Base-by-base conservation (phyloP, 2,329 filamentous ascomycete genomes). In the Elsinoe necatrix region DNA sequence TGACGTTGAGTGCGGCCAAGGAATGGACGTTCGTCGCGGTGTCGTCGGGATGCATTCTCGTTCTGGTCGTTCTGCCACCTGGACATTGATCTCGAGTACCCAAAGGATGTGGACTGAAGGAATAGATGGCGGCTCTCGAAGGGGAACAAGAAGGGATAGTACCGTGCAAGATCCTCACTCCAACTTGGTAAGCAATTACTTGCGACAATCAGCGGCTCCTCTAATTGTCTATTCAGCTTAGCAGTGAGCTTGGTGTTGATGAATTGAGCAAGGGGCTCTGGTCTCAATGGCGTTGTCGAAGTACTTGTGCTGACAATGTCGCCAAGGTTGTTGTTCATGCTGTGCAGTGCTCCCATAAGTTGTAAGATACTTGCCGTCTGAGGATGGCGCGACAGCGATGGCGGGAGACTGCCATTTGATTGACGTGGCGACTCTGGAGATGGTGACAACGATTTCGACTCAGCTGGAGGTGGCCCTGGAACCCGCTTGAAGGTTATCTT, bases 171-270 rank as follows among this genome's bases (percentile, higher is more conserved):
- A 67, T 98, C 93, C 71, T 97, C 92, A 60, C 89, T 95, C 93
- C 93, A 98, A 66, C 82, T 89, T 3, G 93, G 93, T 35, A 98
- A 77, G 68, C 93, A 98, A 67, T 92, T 95, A 73, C 93, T 97
- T 3, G 93, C 93, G 52, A 98, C 93, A 62, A 98, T 95, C 61
- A 98, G 75, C 8, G 93, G 93, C 72, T 98, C 95, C 68, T 98
- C 93, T 11, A 98, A 76, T 69, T 98, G 95, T 25, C 93, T 85
- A 67, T 98, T 98, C 57, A 98, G 80, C 74, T 98, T 98, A 1
- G 93, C 95, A 0, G 93, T 98, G 35, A 98, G 80, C 71, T 98
- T 98, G 0, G 93, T 96, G 68, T 98, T 98, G 72, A 98, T 93
- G 65, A 98, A 98, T 63, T 97, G 91, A 1, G 91, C 86, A 47